Evolutionary conservation across 2,329 filamentous ascomycete genomes (phyloP), one percentile per base, ranked within the genome.

Genomic region (Magnaporthiopsis incrustans): DNA sequence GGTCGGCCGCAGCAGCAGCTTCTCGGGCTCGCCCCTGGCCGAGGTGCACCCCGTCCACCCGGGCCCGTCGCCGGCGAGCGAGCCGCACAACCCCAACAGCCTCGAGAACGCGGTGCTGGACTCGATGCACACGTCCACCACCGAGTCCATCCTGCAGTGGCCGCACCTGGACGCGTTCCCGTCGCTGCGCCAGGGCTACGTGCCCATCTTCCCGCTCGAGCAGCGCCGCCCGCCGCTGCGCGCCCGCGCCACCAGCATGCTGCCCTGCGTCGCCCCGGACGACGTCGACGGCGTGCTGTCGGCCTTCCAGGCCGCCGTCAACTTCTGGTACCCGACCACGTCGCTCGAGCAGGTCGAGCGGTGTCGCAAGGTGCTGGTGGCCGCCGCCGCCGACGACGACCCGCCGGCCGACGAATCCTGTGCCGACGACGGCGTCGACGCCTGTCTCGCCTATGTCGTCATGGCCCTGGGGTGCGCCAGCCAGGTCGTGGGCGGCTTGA

Each of bases 251-350:
- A 72, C 72, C 3, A 73, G 73, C 11, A 74, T 78, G 65, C 75
- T 76, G 27, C 81, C 80, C 0, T 80, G 78, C 56, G 73, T 79
- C 6, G 75, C 75, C 1, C 67, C 74, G 0, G 71, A 75, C 1
- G 80, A 82, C 8, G 70, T 82, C 2, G 73, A 77, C 22, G 69
- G 69, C 0, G 76, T 80, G 6, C 68, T 82, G 0, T 70, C 73
- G 1, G 75, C 78, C 0, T 84, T 84, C 59, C 75, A 81, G 65
- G 70, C 71, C 2, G 77, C 75, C 44, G 72, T 82, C 57, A 84
- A 83, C 69, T 82, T 82, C 60, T 83, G 80, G 79, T 83, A 83
- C 64, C 81, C 81, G 0, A 81, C 79, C 7, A 76, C 81, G 72
- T 79, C 79, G 0, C 74, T 73, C 58, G 65, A 67, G 0, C 79